phyloP scores from a whole-genome alignment of 306 rosid genomes.

The Inga leiocalycina region DNA sequence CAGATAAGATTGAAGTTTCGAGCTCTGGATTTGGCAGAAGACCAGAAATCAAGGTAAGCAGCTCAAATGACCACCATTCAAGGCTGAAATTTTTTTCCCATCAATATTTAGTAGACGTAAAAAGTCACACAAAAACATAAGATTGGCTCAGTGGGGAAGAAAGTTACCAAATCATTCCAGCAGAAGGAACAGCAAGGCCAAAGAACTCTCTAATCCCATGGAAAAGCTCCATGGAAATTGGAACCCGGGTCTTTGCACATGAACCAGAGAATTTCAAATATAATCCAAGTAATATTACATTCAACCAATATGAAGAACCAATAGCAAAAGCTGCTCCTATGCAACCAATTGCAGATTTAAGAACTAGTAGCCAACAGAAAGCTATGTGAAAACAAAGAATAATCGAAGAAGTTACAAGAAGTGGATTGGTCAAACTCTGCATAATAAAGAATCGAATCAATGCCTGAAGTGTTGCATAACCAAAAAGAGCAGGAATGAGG shows the following conservation, averaged over 20 bases:
- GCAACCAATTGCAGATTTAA: conserved; percentile 53
- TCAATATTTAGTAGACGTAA: neutral
- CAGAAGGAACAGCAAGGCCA: conserved; percentile 70
- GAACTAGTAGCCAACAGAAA: conserved; percentile 72
- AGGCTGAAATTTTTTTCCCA: conserved; percentile 52
- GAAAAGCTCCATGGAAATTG: conserved; percentile 63
- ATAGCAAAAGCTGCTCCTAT: conserved; percentile 82
- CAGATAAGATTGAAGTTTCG: conserved; percentile 72
- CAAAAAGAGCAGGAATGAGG: conserved; percentile 84
- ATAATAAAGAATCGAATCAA: conserved; percentile 62
- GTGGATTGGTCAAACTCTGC: conserved; percentile 69
- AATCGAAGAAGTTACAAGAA: conserved; percentile 55
- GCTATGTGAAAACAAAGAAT: conserved; percentile 61
- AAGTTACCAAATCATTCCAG: conserved; percentile 76
- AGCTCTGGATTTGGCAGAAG: conserved; percentile 81
- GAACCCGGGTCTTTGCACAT: conserved; percentile 50
- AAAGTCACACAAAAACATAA: neutral
- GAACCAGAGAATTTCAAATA: conserved; percentile 57
- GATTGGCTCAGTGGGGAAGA: neutral
- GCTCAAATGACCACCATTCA: conserved; percentile 86
- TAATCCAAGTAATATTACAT: conserved; percentile 58
- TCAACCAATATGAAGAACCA: conserved; percentile 78
- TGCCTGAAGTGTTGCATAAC: conserved; percentile 64
- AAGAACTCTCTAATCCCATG: conserved; percentile 66
- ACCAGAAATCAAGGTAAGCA: conserved; percentile 70